phyloP scores from a whole-genome alignment of 2,329 filamentous ascomycete genomes.

The Stachybotrys chlorohalonatus region DNA sequence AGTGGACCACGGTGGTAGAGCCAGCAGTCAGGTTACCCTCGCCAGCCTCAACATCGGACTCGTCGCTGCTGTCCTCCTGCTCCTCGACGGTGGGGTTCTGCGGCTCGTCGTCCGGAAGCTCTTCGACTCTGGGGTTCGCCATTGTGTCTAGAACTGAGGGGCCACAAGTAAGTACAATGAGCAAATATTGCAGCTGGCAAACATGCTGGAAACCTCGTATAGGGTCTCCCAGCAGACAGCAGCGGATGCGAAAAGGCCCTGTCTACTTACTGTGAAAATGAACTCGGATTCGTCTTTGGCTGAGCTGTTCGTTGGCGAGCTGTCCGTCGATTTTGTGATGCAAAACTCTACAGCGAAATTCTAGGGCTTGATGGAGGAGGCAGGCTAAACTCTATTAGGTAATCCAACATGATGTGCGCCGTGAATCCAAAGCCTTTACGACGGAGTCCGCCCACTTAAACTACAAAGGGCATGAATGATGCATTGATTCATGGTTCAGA shows the following conservation, averaged over 20 bases:
- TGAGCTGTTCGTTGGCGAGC: slow-evolving; percentile 16
- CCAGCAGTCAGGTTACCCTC: slow-evolving; percentile 74
- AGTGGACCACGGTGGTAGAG: slow-evolving; percentile 85
- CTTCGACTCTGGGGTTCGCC: slow-evolving; percentile 97
- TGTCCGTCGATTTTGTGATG: slow-evolving; percentile 27
- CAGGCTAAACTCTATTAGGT: slow-evolving; percentile 30
- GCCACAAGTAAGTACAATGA: slow-evolving; percentile 16
- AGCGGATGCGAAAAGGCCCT: slow-evolving; percentile 1
- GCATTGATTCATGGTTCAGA: no score
- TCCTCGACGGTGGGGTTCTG: slow-evolving; percentile 74
- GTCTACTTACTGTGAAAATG: slow-evolving; percentile 25
- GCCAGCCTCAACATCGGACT: slow-evolving; percentile 72
- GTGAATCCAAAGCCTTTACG: slow-evolving; percentile 1
- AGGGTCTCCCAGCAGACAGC: background rate
- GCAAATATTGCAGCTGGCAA: slow-evolving; percentile 7
- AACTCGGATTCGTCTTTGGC: slow-evolving; percentile 22
- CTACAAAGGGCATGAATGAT: no score
- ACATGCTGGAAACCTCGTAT: background rate
- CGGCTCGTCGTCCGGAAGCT: slow-evolving; percentile 85
- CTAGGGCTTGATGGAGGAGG: slow-evolving; percentile 33
- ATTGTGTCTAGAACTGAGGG: slow-evolving; percentile 50
- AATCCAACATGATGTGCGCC: slow-evolving; percentile 16
- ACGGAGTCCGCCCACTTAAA: no score
- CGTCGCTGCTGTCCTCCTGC: slow-evolving; percentile 63
- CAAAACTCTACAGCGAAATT: slow-evolving; percentile 29